Evolutionary conservation across 2,329 filamentous ascomycete genomes (phyloP).

Genomic region (Cladosporium halotolerans): DNA sequence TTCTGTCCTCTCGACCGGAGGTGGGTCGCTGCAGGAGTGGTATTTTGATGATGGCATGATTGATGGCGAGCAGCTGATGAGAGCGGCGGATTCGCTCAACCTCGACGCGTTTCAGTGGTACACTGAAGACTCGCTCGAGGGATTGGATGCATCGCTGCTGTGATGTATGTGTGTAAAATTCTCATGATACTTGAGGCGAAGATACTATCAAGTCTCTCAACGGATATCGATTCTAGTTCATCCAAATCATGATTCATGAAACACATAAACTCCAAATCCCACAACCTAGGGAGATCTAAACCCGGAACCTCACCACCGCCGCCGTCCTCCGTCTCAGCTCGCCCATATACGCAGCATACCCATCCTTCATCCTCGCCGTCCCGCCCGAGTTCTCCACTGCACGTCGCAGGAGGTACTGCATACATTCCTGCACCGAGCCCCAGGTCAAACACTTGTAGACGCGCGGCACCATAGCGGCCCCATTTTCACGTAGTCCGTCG

Average conservation of each 20-base stretch:
- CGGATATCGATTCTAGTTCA: too few relatives aligned
- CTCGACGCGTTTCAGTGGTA: conserved; percentile 9
- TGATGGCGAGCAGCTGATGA: conserved; percentile 34
- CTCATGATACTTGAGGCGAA: too few relatives aligned
- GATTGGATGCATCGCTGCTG: conserved; percentile 5
- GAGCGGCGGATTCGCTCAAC: conserved; percentile 86
- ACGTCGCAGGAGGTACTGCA: conserved; percentile 61
- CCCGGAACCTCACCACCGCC: neutral
- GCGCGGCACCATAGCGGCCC: conserved; percentile 14
- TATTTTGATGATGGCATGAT: conserved; percentile 8
- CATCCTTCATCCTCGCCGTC: conserved; percentile 42
- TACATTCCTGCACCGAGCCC: conserved; percentile 62
- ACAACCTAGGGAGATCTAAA: too few relatives aligned
- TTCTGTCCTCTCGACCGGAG: neutral
- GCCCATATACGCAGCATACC: conserved; percentile 6
- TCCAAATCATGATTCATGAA: too few relatives aligned
- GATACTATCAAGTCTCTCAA: too few relatives aligned
- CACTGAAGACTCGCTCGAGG: conserved; percentile 1
- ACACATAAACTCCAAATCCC: too few relatives aligned
- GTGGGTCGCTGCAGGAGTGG: conserved; percentile 1
- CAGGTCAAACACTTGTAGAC: conserved; percentile 53
- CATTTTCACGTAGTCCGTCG: conserved; percentile 33
- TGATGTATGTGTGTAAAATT: neutral
- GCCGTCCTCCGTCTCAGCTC: conserved; percentile 6
- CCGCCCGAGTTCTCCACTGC: conserved; percentile 57